Conservation (phyloP, 2,329 filamentous ascomycete species). For the Karstenula rhodostoma region DNA sequence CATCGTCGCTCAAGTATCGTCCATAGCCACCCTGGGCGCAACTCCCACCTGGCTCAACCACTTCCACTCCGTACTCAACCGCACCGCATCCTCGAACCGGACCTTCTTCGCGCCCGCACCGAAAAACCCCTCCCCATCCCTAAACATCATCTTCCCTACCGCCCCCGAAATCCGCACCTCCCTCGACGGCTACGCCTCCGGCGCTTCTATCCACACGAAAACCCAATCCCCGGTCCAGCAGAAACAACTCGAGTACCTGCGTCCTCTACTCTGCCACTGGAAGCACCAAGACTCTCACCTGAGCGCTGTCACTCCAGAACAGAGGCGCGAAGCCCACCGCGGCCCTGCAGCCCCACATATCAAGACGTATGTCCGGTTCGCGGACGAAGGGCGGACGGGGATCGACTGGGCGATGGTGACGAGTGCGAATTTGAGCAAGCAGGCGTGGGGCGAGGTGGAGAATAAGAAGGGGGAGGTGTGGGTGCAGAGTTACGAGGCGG, state of each 20-base stretch:
- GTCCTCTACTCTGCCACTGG: conserved; percentile 79
- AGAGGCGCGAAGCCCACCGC: conserved; percentile 35
- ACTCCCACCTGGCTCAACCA: conserved; percentile 76
- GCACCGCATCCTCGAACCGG: neutral
- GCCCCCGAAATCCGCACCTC: conserved; percentile 78
- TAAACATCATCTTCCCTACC: conserved; percentile 83
- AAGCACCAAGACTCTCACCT: conserved; percentile 45
- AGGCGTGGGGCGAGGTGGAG: conserved; percentile 80
- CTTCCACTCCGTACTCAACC: conserved; percentile 51
- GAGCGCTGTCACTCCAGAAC: neutral
- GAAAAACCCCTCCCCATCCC: conserved; percentile 59
- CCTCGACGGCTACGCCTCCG: conserved; percentile 79
- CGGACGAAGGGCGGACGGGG: conserved; percentile 45
- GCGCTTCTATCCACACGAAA: conserved; percentile 83
- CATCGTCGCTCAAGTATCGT: conserved; percentile 75
- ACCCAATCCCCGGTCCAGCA: conserved; percentile 72
- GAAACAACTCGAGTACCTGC: conserved; percentile 77
- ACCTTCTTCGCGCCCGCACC: conserved; percentile 13
- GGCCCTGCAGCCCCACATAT: conserved; percentile 80
- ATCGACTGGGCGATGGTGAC: conserved; percentile 89
- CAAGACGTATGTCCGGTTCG: conserved; percentile 83
- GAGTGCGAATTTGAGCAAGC: conserved; percentile 89
- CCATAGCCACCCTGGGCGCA: conserved; percentile 78
- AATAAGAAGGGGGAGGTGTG: conserved; percentile 68
- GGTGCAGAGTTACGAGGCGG: conserved; percentile 83